A percentile compares a stretch with the other conserved stretches of the same genome.
These are phyloP conservation scores for Penicillium flavigenum DNA, from an alignment of 495 filamentous ascomycete species.

Conservation along the genomic window DNA sequence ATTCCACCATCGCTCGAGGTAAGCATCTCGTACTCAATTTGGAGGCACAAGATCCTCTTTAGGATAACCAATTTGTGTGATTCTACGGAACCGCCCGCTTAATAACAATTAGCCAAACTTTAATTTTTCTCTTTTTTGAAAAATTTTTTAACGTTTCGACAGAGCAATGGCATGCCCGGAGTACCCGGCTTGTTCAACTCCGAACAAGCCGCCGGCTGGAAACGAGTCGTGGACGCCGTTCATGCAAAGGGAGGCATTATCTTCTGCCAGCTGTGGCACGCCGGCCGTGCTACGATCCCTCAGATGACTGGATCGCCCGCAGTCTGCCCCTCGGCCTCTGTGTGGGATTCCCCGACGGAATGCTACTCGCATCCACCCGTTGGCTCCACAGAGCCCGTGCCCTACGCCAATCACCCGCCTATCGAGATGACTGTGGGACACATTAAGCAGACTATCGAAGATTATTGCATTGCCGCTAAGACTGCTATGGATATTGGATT, in stretches of 20 bases:
- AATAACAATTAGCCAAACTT: not conserved
- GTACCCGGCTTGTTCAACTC: constrained; percentile 51
- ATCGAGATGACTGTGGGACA: constrained; percentile 45
- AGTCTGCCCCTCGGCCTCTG: constrained; percentile 39
- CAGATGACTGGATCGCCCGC: constrained; percentile 43
- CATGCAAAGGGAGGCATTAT: constrained; percentile 53
- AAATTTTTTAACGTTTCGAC: constrained; percentile 2
- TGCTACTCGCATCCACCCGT: constrained; percentile 38
- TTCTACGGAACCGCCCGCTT: not conserved
- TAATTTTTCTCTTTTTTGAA: not conserved
- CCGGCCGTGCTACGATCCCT: constrained; percentile 50
- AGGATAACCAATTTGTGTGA: not conserved
- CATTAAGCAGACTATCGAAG: constrained; percentile 40
- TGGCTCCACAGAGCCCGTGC: constrained; percentile 36
- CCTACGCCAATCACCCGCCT: constrained; percentile 46
- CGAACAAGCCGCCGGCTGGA: constrained; percentile 51
- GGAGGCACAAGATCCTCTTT: not conserved
- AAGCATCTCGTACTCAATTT: constrained; percentile 8
- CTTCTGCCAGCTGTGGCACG: constrained; percentile 54
- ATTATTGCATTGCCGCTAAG: constrained; percentile 58
- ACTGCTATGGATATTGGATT: constrained; percentile 63
- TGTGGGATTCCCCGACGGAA: constrained; percentile 43
- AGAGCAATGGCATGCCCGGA: constrained; percentile 48
- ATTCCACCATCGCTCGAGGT: constrained; percentile 51
- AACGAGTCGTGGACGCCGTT: constrained; percentile 51